Conservation (phyloP, 2,329 filamentous ascomycete species). For the Aspergillus candidus region DNA sequence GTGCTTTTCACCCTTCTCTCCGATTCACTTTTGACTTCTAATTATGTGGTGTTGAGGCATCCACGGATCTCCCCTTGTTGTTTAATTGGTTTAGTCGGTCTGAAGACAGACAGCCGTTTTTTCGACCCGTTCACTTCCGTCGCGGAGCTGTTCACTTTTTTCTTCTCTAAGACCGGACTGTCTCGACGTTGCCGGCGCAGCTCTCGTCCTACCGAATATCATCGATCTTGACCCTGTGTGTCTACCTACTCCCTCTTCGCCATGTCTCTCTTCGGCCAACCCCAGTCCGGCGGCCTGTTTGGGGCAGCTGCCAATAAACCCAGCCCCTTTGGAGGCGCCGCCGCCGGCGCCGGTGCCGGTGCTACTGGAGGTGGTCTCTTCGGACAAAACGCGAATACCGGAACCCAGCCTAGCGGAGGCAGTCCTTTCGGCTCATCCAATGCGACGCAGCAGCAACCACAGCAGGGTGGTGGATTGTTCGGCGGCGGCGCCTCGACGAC, state of each 20-base stretch:
- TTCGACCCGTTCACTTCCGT: background rate
- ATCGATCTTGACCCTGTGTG: background rate
- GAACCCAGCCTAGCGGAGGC: constrained; percentile 10
- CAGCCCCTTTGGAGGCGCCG: constrained; percentile 33
- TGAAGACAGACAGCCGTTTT: background rate
- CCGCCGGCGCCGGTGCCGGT: background rate
- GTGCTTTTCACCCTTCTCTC: too few relatives aligned
- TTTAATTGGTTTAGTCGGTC: too few relatives aligned
- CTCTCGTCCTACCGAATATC: background rate
- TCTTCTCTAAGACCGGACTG: background rate
- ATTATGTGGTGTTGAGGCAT: background rate
- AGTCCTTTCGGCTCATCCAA: constrained; percentile 10
- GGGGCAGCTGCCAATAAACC: constrained; percentile 28
- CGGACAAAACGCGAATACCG: constrained; percentile 14
- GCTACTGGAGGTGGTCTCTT: constrained; percentile 29
- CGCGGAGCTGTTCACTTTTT: background rate
- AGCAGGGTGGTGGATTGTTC: constrained; percentile 21
- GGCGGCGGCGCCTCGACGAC: constrained; percentile 19
- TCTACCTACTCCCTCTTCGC: constrained; percentile 1
- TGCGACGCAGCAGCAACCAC: constrained; percentile 20
- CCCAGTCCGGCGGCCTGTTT: constrained; percentile 25
- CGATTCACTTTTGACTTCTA: too few relatives aligned
- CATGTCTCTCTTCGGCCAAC: constrained; percentile 37
- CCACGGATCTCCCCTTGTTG: too few relatives aligned
- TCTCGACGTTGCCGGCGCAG: background rate